A percentile compares a stretch with the other conserved stretches of the same genome.
Conservation (phyloP, 768 basidiomycete species). For the Boletellus emodensis region DNA sequence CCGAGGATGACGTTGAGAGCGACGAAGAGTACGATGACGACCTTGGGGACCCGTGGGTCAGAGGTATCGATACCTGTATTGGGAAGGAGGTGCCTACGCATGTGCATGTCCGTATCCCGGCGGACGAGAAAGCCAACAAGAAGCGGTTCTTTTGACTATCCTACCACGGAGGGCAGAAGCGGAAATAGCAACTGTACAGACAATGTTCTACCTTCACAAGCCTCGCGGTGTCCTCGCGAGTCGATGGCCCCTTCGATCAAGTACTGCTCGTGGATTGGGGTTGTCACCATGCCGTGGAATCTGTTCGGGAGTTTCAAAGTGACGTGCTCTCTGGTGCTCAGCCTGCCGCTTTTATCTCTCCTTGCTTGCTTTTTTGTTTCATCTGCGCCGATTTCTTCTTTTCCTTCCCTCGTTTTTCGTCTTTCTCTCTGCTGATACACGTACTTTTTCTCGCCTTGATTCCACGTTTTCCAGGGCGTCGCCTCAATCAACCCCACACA, state of each 20-base stretch:
- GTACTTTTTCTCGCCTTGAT: background rate
- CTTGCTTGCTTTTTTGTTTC: background rate
- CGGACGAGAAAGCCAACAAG: slow-evolving; percentile 72
- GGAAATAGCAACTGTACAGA: background rate
- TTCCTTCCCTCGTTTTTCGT: background rate
- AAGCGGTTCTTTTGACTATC: slow-evolving; percentile 61
- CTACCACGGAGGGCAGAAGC: background rate
- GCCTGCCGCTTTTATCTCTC: background rate
- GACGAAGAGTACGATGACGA: slow-evolving; percentile 56
- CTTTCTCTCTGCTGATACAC: slow-evolving; percentile 10
- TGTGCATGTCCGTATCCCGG: slow-evolving; percentile 66
- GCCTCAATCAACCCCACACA: background rate
- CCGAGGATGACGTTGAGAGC: slow-evolving; percentile 30
- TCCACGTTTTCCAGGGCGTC: background rate
- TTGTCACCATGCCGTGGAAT: background rate
- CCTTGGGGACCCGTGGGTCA: slow-evolving; percentile 87
- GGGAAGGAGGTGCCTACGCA: slow-evolving; percentile 48
- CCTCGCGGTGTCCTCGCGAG: slow-evolving; percentile 14
- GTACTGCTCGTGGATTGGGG: background rate
- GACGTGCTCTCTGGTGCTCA: background rate
- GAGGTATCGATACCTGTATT: slow-evolving; percentile 67
- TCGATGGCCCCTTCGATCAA: slow-evolving; percentile 14
- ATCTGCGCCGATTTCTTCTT: background rate
- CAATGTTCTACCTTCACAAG: background rate
- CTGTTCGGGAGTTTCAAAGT: background rate